These are phyloP conservation scores for Pholiota conissans DNA, from an alignment of 768 basidiomycete genomes.

Conservation along the genomic window DNA sequence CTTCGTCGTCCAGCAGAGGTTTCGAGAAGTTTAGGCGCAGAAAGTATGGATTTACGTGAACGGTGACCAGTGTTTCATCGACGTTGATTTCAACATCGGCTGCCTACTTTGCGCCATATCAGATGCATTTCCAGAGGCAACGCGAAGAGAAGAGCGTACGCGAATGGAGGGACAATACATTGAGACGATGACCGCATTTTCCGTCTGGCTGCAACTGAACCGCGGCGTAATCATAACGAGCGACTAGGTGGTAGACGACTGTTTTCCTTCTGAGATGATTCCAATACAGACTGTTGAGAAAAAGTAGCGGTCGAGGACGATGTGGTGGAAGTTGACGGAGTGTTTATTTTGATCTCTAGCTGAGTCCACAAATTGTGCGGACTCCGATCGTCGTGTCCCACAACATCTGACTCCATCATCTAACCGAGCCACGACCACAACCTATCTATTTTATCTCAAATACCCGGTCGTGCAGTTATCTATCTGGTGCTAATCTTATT, in stretches of 20 bases:
- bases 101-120: conserved; percentile 52
- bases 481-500: neutral
- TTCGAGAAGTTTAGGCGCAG: conserved; percentile 77
- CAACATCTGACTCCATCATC: neutral
- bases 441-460: neutral
- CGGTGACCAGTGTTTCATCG: conserved; percentile 65
- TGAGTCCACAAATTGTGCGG: neutral
- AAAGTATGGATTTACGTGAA: conserved; percentile 85
- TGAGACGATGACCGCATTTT: conserved; percentile 51
- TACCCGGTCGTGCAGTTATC: neutral
- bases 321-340: neutral
- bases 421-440: neutral
- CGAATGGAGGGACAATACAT: conserved; percentile 75
- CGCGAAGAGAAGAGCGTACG: conserved; percentile 37
- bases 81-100: conserved; percentile 80
- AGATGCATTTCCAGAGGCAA: conserved; percentile 4
- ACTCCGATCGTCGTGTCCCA: neutral
- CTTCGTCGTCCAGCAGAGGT: conserved; percentile 64
- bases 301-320: neutral
- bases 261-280: neutral
- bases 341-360: neutral
- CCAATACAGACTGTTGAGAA: neutral
- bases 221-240: conserved; percentile 86
- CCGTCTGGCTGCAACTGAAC: conserved; percentile 69
- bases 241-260: conserved; percentile 3